These are phyloP conservation scores for Priceomyces castillae DNA, from an alignment of 805 yeast species.

Conservation along the genomic window DNA sequence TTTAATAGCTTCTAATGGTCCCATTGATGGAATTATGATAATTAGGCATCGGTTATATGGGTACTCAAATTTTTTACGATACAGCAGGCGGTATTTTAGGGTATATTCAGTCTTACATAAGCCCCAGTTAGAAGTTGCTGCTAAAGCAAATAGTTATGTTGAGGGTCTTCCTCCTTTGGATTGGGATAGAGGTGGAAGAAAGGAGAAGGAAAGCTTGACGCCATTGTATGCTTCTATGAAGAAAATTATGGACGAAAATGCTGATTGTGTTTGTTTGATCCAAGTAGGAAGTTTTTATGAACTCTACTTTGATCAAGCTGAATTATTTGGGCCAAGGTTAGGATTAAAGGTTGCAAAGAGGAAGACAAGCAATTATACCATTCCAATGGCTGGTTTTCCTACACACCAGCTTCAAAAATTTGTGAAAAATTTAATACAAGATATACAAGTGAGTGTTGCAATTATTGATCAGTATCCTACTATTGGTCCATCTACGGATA, in stretches of 20 bases:
- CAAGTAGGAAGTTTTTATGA: slow-evolving; percentile 90
- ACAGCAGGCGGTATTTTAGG: background rate
- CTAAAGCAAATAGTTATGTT: background rate
- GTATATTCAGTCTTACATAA: background rate
- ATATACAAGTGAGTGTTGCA: slow-evolving; percentile 69
- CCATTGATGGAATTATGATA: background rate
- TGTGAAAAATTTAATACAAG: slow-evolving; percentile 69
- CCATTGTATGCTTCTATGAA: slow-evolving; percentile 36
- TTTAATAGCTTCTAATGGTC: background rate
- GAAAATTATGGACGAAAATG: slow-evolving; percentile 30
- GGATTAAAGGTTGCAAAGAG: slow-evolving; percentile 69
- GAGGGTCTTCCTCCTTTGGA: slow-evolving; percentile 9
- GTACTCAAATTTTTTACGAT: background rate
- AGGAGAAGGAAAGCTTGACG: slow-evolving; percentile 26
- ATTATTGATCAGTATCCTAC: slow-evolving; percentile 64
- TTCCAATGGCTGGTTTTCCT: slow-evolving; percentile 94
- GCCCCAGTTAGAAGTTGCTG: background rate
- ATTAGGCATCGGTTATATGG: background rate
- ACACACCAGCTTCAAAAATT: slow-evolving; percentile 66
- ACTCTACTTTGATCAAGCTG: slow-evolving; percentile 86
- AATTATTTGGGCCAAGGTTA: slow-evolving; percentile 62
- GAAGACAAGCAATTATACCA: slow-evolving; percentile 37
- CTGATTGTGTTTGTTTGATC: slow-evolving; percentile 46
- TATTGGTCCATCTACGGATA: slow-evolving; percentile 18
- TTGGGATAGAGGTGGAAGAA: slow-evolving; percentile 44